Evolutionary conservation across 148 eudicot species (phyloP), one percentile per base, ranked within the genome.

Genomic region (Simmondsia chinensis): DNA sequence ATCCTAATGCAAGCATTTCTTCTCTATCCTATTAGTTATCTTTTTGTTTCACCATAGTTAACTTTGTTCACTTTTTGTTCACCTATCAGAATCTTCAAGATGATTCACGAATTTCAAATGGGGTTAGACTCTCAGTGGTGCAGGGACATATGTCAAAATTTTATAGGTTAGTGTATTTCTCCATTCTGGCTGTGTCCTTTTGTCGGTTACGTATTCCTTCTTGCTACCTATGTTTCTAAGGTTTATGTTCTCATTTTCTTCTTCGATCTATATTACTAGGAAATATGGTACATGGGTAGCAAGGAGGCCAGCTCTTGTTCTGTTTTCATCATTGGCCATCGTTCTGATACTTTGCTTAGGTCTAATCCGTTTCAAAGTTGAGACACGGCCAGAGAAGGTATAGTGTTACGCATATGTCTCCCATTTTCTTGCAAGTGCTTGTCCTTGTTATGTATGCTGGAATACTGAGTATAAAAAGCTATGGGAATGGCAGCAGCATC

Each of bases 361-460:
- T 24, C 73, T 86, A 63, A 61, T 86, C 35, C 99, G 83, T 25
- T 80, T 93, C 46, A 58, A 70, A 73, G 96, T 93, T 17, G 99
- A 93, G 76, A 93, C 99, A 52, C 74, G 82, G 43, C 99, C 99
- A 43, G 96, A 82, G 65, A 93, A 93, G 99, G 99, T 91, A 79
- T 39, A 38, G 2, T 54, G 27, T 32, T 31, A 9, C 47, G 22
- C 43, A 15, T 46, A 30, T 48, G 33, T 42, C 48, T 43, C 50
- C 9, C 14, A 39, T 28, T n/a, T n/a, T n/a, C n/a, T n/a, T n/a
- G n/a, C n/a, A n/a, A n/a, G n/a, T n/a, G n/a, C n/a, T n/a, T n/a
- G n/a, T n/a, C n/a, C n/a, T n/a, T n/a, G n/a, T n/a, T n/a, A n/a
- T n/a, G n/a, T n/a, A n/a, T n/a, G n/a, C n/a, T n/a, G n/a, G n/a